Evolutionary conservation across 441 rosid genomes (phyloP).

Genomic region (Lepidium campestre): DNA sequence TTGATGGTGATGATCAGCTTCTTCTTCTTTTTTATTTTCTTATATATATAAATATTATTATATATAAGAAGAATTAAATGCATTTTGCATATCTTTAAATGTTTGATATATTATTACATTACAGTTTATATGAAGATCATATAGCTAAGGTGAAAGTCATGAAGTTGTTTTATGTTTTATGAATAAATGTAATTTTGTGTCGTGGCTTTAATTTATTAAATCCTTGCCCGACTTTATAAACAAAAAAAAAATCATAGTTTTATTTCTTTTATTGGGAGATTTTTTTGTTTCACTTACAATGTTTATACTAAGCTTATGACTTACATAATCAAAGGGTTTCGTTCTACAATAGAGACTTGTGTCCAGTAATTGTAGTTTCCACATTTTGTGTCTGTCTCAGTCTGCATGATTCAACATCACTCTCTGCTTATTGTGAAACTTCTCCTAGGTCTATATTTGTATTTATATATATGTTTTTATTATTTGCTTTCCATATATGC

Average conservation of each 20-base stretch:
- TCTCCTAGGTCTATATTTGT: too few relatives aligned
- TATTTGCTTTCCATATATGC: too few relatives aligned
- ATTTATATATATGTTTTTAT: too few relatives aligned
- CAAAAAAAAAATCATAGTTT: background rate
- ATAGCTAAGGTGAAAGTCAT: background rate
- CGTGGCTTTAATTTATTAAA: conserved; percentile 5
- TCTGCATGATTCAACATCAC: too few relatives aligned
- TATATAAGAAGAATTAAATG: background rate
- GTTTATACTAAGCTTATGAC: background rate
- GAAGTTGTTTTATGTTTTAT: background rate
- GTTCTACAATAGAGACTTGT: too few relatives aligned
- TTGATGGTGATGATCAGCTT: conserved; percentile 9
- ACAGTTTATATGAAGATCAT: conserved; percentile 18
- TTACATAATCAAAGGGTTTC: too few relatives aligned
- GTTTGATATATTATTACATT: conserved; percentile 6
- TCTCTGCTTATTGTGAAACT: too few relatives aligned
- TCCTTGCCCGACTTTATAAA: conserved; percentile 3
- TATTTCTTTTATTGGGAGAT: background rate
- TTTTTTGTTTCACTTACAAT: background rate
- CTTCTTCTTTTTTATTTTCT: background rate
- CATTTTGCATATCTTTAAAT: conserved; percentile 6
- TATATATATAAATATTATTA: background rate
- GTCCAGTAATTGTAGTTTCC: too few relatives aligned
- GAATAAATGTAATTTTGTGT: conserved; percentile 21
- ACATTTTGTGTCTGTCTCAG: too few relatives aligned